Base-by-base conservation (phyloP, 176 grass and related monocot species). In the Saccharum spontaneum region DNA sequence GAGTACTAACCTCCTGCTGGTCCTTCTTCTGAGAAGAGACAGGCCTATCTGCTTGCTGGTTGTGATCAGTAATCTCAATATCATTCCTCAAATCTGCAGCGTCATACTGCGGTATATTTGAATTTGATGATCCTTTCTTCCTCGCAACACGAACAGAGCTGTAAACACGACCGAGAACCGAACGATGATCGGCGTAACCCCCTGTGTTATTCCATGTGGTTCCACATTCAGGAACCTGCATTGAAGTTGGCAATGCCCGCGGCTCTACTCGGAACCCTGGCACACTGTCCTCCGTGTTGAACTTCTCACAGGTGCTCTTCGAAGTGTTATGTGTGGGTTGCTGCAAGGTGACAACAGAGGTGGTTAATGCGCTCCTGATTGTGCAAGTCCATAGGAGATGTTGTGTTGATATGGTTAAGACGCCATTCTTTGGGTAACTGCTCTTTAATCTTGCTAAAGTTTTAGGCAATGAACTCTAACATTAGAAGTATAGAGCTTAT, bases 21-120 rank as follows among this genome's bases (percentile, higher is more conserved):
- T 87, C 90, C 79, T 92, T 97, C 73, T 82, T 94, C 44, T 93
- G 80, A 86, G 85, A 61, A 49, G 87, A 86, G 4, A 41, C 63
- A 57, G 83, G 43, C 67, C 54, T 80, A 50, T 90, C 87, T 38
- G 77, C 67, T 69, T 71, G 30, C n/a, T 80, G 81, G 83, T 89
- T 89, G 49, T 78, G 74, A 69, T 91, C 78, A 12, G 71, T 55
- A 31, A 81, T 28, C 54, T 91, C 87, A 28, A 8, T 22, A 50
- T 28, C 55, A 49, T 79, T 87, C 67, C 63, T 82, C 67, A 75
- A 82, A 84, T 85, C 85, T 66, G 59, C 78, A 2, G 6, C 44
- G 0, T 84, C 85, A 28, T 67, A 34, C 41, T 85, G 79, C 7
- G 91, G 91, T 62, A 76, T 79, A 41, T 78, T 89, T 17, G 91